A percentile compares a stretch with the other conserved stretches of the same genome.
Evolutionary conservation across 495 filamentous ascomycete species (phyloP).

Genomic region (Penicillium paxilli): DNA sequence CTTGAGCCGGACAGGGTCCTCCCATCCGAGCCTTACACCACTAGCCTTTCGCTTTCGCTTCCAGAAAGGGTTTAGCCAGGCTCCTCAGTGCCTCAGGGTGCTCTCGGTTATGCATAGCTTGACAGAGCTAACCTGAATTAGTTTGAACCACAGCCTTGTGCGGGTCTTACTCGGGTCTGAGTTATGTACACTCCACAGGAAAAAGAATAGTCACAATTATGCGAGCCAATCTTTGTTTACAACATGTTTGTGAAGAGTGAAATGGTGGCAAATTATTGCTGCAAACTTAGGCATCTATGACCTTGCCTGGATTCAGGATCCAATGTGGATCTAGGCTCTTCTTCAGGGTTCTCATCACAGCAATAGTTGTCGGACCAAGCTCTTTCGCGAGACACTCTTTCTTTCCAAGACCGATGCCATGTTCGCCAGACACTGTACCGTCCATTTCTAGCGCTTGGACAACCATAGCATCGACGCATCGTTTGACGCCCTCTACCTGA

Average conservation of each 20-base stretch:
- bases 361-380: slow-evolving; percentile 71
- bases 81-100: not conserved
- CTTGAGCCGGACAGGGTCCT: not conserved
- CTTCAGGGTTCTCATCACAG: slow-evolving; percentile 81
- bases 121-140: not conserved
- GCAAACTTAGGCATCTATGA: slow-evolving; percentile 37
- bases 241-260: no score
- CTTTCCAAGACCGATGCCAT: slow-evolving; percentile 82
- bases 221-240: no score
- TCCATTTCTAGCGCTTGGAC: slow-evolving; percentile 83
- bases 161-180: no score
- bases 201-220: no score
- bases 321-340: slow-evolving; percentile 73
- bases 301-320: slow-evolving; percentile 87
- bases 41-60: not conserved
- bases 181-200: no score
- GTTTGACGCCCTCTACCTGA: slow-evolving; percentile 58
- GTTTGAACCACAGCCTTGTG: not conserved
- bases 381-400: slow-evolving; percentile 73
- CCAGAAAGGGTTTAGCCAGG: not conserved
- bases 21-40: not conserved
- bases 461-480: slow-evolving; percentile 81
- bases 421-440: slow-evolving; percentile 66
- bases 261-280: no score
- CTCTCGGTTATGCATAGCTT: not conserved